A percentile compares a stretch with the other conserved stretches of the same genome.
phyloP scores from a whole-genome alignment of 768 basidiomycete genomes.

The Rhizopogon rudus region DNA sequence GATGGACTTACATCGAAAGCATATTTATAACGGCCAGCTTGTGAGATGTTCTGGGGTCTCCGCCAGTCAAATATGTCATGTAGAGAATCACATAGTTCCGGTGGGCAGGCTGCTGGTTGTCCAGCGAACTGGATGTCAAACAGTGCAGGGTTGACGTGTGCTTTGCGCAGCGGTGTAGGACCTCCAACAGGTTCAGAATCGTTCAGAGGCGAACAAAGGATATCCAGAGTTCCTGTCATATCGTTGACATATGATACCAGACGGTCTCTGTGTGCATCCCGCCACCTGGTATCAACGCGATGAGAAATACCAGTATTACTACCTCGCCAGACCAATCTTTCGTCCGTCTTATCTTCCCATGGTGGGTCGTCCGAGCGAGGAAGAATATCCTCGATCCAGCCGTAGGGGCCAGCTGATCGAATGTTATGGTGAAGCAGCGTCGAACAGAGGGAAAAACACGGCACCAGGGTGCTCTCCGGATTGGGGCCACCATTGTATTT shows the following conservation, averaged over 20 bases:
- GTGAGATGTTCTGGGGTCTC: slow-evolving; percentile 29
- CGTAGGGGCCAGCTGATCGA: not conserved
- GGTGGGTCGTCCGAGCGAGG: not conserved
- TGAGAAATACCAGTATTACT: slow-evolving; percentile 63
- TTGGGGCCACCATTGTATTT: slow-evolving; percentile 40
- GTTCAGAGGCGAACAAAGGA: slow-evolving; percentile 31
- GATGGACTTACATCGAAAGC: slow-evolving; percentile 37
- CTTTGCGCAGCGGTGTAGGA: slow-evolving; percentile 28
- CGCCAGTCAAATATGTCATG: slow-evolving; percentile 9
- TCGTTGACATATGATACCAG: slow-evolving; percentile 41
- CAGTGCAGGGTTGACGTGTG: slow-evolving; percentile 45
- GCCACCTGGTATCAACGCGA: slow-evolving; percentile 37
- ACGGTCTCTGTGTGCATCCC: slow-evolving; percentile 42
- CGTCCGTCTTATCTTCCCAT: not conserved
- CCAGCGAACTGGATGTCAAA: slow-evolving; percentile 44
- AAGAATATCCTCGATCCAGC: slow-evolving; percentile 25
- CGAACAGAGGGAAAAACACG: slow-evolving; percentile 46
- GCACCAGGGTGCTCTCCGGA: slow-evolving; percentile 38
- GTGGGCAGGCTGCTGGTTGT: not conserved
- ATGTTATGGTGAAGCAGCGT: not conserved
- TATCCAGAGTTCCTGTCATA: slow-evolving; percentile 31
- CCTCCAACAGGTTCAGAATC: slow-evolving; percentile 29
- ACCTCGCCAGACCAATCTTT: slow-evolving; percentile 61
- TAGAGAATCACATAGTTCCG: slow-evolving; percentile 39
- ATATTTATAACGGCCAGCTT: slow-evolving; percentile 53